These are phyloP conservation scores for Hygrophila difformis DNA, from an alignment of 257 asterid genomes.

Conservation along the genomic window DNA sequence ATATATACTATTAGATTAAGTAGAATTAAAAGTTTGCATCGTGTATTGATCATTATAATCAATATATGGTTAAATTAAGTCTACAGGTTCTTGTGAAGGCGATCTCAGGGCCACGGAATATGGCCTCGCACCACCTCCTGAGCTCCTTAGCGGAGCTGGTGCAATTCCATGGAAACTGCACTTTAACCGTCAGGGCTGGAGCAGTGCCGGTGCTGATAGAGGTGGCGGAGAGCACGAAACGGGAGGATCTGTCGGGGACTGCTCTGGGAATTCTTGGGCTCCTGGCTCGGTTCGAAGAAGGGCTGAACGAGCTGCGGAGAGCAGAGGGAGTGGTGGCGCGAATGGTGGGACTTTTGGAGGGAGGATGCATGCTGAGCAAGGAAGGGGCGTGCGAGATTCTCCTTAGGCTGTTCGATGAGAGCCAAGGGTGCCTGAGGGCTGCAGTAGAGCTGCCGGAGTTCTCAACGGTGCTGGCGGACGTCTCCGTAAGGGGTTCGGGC, in stretches of 20 bases:
- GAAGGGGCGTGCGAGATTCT: constrained; percentile 69
- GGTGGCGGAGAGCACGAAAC: constrained; percentile 28
- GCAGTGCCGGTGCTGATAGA: constrained; percentile 45
- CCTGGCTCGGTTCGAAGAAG: constrained; percentile 65
- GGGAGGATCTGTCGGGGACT: constrained; percentile 59
- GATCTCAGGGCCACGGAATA: constrained; percentile 27
- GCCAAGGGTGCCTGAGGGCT: constrained; percentile 43
- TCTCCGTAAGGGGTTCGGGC: constrained; percentile 59
- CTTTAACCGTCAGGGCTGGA: constrained; percentile 54
- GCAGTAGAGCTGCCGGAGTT: constrained; percentile 44
- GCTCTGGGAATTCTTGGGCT: constrained; percentile 42
- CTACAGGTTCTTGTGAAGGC: constrained; percentile 46
- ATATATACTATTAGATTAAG: no score
- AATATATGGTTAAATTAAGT: no score
- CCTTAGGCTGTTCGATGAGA: constrained; percentile 54
- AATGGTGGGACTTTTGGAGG: constrained; percentile 41
- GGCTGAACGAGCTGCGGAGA: constrained; percentile 40
- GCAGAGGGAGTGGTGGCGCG: constrained; percentile 28
- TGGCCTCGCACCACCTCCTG: constrained; percentile 59
- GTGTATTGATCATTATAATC: no score
- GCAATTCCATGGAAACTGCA: constrained; percentile 84
- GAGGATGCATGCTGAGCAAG: constrained; percentile 50
- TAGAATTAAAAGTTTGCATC: no score
- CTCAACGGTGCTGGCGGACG: constrained; percentile 53
- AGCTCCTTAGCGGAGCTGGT: constrained; percentile 68